phyloP scores from a whole-genome alignment of 2,329 filamentous ascomycete species.

The Chaetomium sp. region DNA sequence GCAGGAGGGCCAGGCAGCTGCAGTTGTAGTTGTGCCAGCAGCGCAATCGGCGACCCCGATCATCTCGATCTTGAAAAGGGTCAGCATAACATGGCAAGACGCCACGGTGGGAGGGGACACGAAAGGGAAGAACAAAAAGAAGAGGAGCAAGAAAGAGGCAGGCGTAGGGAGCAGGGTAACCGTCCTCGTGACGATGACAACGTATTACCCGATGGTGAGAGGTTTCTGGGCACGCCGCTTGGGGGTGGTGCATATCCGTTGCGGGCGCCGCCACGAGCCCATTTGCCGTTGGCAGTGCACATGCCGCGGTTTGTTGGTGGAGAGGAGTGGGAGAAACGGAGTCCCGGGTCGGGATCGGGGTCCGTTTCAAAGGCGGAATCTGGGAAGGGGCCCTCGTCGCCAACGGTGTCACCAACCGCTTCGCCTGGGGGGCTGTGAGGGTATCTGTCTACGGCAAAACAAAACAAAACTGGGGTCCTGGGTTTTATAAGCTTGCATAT shows the following conservation, averaged over 20 bases:
- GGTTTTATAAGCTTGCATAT: too few relatives aligned
- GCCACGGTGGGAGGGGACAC: neutral
- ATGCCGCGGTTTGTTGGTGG: slow-evolving; percentile 9
- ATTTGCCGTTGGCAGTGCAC: slow-evolving; percentile 8
- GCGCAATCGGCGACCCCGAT: neutral
- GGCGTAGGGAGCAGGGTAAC: neutral
- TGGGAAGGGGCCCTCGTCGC: neutral
- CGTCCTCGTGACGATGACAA: neutral
- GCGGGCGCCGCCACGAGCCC: slow-evolving; percentile 16
- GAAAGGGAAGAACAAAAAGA: neutral
- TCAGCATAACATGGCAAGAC: too few relatives aligned
- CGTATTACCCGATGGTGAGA: too few relatives aligned
- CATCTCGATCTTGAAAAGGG: too few relatives aligned
- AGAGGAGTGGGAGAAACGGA: neutral
- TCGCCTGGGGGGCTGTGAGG: too few relatives aligned
- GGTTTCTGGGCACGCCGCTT: too few relatives aligned
- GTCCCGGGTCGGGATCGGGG: neutral
- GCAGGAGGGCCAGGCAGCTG: neutral
- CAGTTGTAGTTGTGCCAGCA: neutral
- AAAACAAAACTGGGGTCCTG: too few relatives aligned
- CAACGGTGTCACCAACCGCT: too few relatives aligned
- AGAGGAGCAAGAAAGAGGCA: neutral
- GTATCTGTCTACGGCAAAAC: too few relatives aligned
- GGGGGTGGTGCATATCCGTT: neutral
- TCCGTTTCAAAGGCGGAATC: too few relatives aligned